Evolutionary conservation across 495 filamentous ascomycete species (phyloP), one percentile per base, ranked within the genome.

Genomic region (Rostrohypoxylon terebratum): DNA sequence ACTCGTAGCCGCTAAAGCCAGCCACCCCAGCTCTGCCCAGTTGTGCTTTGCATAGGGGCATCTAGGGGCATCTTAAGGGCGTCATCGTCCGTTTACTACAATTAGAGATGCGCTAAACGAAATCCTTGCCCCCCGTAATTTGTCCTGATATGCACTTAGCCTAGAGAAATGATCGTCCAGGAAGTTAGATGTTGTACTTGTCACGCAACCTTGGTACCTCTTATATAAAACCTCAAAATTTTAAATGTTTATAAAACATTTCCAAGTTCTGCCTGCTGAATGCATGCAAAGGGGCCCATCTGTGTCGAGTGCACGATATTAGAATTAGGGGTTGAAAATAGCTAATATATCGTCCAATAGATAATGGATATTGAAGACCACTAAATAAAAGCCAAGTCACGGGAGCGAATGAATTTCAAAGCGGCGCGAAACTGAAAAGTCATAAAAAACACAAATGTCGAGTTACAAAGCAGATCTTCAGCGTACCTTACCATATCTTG

Each of bases 41-140:
- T 11, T 48, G 16, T 65, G 54, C 54, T 54, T 45, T 60, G 44
- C 44, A 36, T 36, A 47, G 45, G 44, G 28, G 28, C 28, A 28
- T 28, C 28, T 28, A 28, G 28, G 47, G 45, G 47, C 21, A 50
- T 25, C 47, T 45, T 31, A 58, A 47, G 57, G 58, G 47, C 38
- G 16, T 65, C 59, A 58, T 69, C 51, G 59, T 59, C 59, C 36
- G 63, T 61, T 71, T 66, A 61, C 57, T 60, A 57, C 34, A 65
- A 66, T 66, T 65, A 59, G 62, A 55, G 61, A 66, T 71, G 61
- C 61, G 58, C 69, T 71, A 62, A 71, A 47, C 69, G 21, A 48
- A 71, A 42, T 53, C 48, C 18, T 48, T 42, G 48, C 66, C 50
- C 63, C 62, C 63, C 62, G 40, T 71, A 63, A 66, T 66, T 55